Base-by-base conservation (phyloP, 1,139 yeast species). In the Meyerozyma smithsonii region DNA sequence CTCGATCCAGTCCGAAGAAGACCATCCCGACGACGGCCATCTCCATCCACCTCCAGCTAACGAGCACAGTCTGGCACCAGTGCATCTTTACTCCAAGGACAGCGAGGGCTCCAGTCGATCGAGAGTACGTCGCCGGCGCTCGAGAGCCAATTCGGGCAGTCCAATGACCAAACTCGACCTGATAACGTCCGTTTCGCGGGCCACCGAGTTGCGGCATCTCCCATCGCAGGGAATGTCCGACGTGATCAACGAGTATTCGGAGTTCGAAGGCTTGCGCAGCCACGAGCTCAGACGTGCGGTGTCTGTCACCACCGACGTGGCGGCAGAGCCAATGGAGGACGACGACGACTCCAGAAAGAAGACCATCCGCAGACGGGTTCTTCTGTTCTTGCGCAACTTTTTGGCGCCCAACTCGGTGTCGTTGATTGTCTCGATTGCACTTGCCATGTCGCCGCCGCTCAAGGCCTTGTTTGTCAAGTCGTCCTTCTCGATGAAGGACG, bases 391-490 rank as follows among this genome's bases (percentile, higher is more conserved):
- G 14, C 20, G 73, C 51, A 88, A 87, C 59, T 74, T 89, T 46
- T 52, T 71, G 33, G 72, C 94, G 12, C 94, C 95, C 0, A 81
- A 81, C 36, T 81, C 95, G 1, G 50, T 81, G 35, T 67, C 90
- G 1, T 74, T 87, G 34, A 68, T 88, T 3, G 36, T 77, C 0
- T 72, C 92, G 1, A 59, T 90, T 37, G 66, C 72, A 3, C 66
- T 86, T 18, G 79, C 94, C 12, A 85, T 90, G 85, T 72, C 92
- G 11, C 96, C 96, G 1, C 90, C 95, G 68, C 68, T 88, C 11
- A 84, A 85, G 52, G 87, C 94, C 1, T 68, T 89, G 24, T 90
- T 90, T 57, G 88, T 85, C 5, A 40, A 45, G 6, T 43, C 52
- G 1, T 17, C 28, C 3, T 46, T 48, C 34, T 12, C 40, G 40